Evolutionary conservation across 352 stramenopile genomes (phyloP).

Genomic region (Globisporangium middletonii): DNA sequence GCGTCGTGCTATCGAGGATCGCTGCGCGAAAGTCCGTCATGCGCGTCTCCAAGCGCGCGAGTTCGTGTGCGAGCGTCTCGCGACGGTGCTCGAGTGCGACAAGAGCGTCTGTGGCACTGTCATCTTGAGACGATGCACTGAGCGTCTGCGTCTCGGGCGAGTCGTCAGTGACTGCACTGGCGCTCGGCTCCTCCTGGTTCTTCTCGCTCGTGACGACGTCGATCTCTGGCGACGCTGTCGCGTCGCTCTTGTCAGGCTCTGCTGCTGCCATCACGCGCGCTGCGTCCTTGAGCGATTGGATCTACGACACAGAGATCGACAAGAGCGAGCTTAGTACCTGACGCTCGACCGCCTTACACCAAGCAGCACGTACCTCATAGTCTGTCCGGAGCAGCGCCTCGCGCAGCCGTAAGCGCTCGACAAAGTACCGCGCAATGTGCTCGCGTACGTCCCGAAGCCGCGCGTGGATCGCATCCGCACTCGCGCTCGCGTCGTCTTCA

Average conservation of each 20-base stretch:
- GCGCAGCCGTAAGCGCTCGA: constrained; percentile 78
- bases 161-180: too few relatives aligned
- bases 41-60: constrained; percentile 13
- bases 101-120: not conserved
- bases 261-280: not conserved
- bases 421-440: constrained; percentile 81
- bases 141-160: too few relatives aligned
- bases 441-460: constrained; percentile 40
- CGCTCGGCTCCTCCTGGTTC: constrained; percentile 3
- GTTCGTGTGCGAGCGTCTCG: not conserved
- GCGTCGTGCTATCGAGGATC: constrained; percentile 38
- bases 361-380: constrained; percentile 33
- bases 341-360: not conserved
- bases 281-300: not conserved
- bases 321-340: not conserved
- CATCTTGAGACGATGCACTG: not conserved
- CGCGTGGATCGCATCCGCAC: constrained; percentile 5
- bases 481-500: constrained; percentile 9
- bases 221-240: constrained; percentile 2
- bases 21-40: constrained; percentile 57
- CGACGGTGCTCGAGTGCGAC: not conserved
- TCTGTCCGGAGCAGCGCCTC: constrained; percentile 74
- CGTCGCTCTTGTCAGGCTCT: not conserved
- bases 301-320: not conserved
- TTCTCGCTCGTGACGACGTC: not conserved